Conservation (phyloP, 2,329 filamentous ascomycete genomes). For the Akanthomyces lecanii region DNA sequence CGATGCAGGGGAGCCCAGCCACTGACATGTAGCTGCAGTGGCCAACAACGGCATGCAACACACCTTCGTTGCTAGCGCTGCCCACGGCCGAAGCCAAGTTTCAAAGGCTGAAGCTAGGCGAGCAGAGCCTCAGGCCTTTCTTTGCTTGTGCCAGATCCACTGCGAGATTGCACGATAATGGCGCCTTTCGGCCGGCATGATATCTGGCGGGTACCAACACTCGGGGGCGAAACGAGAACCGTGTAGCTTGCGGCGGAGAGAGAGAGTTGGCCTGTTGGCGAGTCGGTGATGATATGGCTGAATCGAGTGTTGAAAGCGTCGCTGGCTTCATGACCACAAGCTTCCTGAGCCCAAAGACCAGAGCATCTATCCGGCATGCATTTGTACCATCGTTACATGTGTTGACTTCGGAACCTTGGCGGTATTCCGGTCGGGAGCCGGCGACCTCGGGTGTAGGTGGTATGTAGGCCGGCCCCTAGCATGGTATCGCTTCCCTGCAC, state of each 20-base stretch:
- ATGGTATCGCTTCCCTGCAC: neutral
- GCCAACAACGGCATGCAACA: slow-evolving; percentile 13
- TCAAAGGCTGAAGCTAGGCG: slow-evolving; percentile 3
- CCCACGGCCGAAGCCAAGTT: neutral
- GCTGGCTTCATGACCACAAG: neutral
- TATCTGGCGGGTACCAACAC: neutral
- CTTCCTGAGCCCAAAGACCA: neutral
- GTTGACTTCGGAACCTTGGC: slow-evolving; percentile 4
- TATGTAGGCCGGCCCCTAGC: neutral
- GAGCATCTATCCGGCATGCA: neutral
- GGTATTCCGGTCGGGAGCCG: slow-evolving; percentile 14
- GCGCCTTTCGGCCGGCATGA: neutral
- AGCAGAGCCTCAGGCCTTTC: slow-evolving; percentile 15
- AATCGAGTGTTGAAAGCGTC: neutral
- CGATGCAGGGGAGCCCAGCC: neutral
- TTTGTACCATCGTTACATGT: slow-evolving; percentile 1
- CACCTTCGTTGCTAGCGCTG: neutral
- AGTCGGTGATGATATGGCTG: neutral
- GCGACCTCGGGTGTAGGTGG: slow-evolving; percentile 11
- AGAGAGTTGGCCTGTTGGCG: neutral
- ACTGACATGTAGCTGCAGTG: neutral
- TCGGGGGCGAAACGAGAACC: neutral
- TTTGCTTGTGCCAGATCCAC: slow-evolving; percentile 13
- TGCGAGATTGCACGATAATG: slow-evolving; percentile 12
- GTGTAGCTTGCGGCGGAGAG: neutral